Percentiles rank a stretch among this genome's conserved stretches.
Evolutionary conservation across 2,329 filamentous ascomycete genomes (phyloP).

Genomic region (Cladosporium austrohemisphaericum): DNA sequence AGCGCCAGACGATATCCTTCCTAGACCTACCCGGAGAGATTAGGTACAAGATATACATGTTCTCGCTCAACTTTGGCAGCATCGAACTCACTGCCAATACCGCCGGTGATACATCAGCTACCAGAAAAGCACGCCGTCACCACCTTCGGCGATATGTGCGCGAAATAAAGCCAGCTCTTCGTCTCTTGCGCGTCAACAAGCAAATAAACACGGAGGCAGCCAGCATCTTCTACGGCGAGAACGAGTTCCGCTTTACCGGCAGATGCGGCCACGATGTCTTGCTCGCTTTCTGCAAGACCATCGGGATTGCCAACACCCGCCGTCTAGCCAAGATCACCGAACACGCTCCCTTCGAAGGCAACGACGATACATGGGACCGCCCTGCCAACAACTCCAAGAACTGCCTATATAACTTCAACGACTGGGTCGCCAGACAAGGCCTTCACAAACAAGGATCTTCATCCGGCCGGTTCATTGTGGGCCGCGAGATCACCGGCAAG

Average conservation of each 20-base stretch:
- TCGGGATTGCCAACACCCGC: slow-evolving; percentile 7
- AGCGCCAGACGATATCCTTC: slow-evolving; percentile 6
- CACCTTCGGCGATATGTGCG: neutral
- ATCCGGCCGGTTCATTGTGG: neutral
- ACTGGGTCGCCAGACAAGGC: neutral
- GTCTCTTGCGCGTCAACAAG: slow-evolving; percentile 15
- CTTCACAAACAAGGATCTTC: neutral
- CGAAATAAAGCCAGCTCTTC: neutral
- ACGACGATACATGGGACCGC: too few relatives aligned
- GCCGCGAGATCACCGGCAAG: neutral
- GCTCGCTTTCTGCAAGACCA: slow-evolving; percentile 11
- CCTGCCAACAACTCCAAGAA: neutral
- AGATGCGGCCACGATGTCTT: slow-evolving; percentile 14
- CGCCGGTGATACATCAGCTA: too few relatives aligned
- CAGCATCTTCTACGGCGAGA: slow-evolving; percentile 43
- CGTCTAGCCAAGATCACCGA: slow-evolving; percentile 14
- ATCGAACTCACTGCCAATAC: neutral
- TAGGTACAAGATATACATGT: slow-evolving; percentile 11
- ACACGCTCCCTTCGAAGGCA: slow-evolving; percentile 8
- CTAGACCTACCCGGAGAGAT: slow-evolving; percentile 14
- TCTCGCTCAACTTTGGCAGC: neutral
- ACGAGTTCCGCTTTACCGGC: slow-evolving; percentile 38
- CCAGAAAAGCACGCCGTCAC: too few relatives aligned
- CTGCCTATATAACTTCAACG: neutral
- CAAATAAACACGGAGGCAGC: slow-evolving; percentile 38